Conservation (phyloP, 495 filamentous ascomycete species). For the Evernia prunastri region DNA sequence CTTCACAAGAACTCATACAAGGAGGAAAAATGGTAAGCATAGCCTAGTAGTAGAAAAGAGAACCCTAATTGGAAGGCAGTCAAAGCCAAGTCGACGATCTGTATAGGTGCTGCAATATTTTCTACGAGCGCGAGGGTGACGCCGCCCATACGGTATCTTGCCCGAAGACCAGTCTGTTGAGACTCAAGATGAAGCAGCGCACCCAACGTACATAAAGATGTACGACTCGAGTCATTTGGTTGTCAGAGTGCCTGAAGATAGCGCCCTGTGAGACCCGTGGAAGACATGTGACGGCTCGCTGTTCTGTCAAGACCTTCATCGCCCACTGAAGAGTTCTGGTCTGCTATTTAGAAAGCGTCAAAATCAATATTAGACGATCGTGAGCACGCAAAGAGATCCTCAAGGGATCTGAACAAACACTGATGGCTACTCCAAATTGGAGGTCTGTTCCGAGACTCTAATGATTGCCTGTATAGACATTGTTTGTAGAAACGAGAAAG, state of each 20-base stretch:
- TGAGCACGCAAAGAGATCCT: slow-evolving; percentile 92
- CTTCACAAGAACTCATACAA: slow-evolving; percentile 78
- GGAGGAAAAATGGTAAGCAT: slow-evolving; percentile 63
- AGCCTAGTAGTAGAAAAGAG: background rate
- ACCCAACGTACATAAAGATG: slow-evolving; percentile 37
- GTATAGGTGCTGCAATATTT: slow-evolving; percentile 88
- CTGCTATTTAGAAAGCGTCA: slow-evolving; percentile 62
- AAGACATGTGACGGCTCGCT: slow-evolving; percentile 42
- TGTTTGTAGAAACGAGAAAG: slow-evolving; percentile 54
- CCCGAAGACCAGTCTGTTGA: slow-evolving; percentile 71
- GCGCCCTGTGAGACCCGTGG: background rate
- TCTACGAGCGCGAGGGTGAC: slow-evolving; percentile 78
- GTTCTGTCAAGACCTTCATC: slow-evolving; percentile 49
- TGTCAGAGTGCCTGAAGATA: background rate
- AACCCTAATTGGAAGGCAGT: slow-evolving; percentile 5
- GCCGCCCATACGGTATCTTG: slow-evolving; percentile 72
- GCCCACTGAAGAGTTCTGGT: slow-evolving; percentile 45
- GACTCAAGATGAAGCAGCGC: slow-evolving; percentile 82
- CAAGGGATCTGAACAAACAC: slow-evolving; percentile 86
- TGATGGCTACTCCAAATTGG: slow-evolving; percentile 48
- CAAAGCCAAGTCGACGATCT: slow-evolving; percentile 75
- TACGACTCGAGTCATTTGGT: background rate
- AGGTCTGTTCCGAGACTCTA: slow-evolving; percentile 99
- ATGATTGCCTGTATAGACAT: slow-evolving; percentile 92
- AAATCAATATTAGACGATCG: slow-evolving; percentile 86